Conservation (phyloP, 441 rosid genomes). For the Adansonia rubrostipa region DNA sequence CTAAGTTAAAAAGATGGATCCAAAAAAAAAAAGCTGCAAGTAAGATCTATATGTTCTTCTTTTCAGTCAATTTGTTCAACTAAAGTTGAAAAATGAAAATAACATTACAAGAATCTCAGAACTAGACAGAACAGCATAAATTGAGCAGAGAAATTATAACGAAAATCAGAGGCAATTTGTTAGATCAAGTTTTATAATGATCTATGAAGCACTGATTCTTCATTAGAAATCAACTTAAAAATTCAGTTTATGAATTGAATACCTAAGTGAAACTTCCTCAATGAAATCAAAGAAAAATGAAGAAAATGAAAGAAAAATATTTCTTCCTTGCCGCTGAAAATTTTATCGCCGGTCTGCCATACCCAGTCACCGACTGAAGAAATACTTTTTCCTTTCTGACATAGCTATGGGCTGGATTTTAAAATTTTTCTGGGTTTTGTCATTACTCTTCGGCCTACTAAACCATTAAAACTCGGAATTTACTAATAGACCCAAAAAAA, state of each 20-base stretch:
- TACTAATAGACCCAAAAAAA: neutral
- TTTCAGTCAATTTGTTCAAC: conserved; percentile 2
- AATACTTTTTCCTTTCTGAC: neutral
- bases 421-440: neutral
- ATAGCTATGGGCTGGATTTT: conserved; percentile 6
- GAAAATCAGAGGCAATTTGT: conserved; percentile 18
- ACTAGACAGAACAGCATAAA: neutral
- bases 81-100: neutral
- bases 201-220: neutral
- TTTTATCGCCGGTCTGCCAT: conserved; percentile 12
- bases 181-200: conserved; percentile 20
- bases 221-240: conserved; percentile 13
- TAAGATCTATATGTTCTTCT: conserved; percentile 2
- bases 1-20: conserved; percentile 19
- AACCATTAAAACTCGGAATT: neutral
- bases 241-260: neutral
- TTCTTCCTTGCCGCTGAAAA: neutral
- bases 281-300: neutral
- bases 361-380: neutral
- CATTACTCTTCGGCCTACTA: conserved; percentile 7
- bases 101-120: neutral
- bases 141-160: conserved; percentile 15
- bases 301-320: conserved; percentile 8
- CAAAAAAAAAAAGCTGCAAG: neutral
- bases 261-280: neutral